phyloP scores from a whole-genome alignment of 306 rosid genomes.

The Luffa acutangula region DNA sequence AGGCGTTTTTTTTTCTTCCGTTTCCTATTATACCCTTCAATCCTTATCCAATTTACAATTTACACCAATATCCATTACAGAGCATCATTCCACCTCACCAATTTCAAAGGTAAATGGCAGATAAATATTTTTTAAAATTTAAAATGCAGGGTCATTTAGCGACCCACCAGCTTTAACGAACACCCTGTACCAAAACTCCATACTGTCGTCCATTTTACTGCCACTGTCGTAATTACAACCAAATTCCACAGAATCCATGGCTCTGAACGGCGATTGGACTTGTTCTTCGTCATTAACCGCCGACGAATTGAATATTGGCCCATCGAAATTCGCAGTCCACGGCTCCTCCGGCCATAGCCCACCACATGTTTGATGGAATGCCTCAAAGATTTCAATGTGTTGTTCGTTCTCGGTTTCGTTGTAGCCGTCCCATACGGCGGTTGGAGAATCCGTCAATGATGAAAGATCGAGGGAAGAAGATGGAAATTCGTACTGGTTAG shows the following conservation, averaged over 20 bases:
- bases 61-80: not conserved
- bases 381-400: slow-evolving; percentile 23
- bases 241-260: slow-evolving; percentile 17
- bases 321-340: slow-evolving; percentile 15
- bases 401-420: slow-evolving; percentile 27
- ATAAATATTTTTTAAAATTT: slow-evolving; percentile 1
- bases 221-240: slow-evolving; percentile 7
- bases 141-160: slow-evolving; percentile 43
- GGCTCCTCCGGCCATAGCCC: slow-evolving; percentile 61
- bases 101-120: not conserved
- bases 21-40: not conserved
- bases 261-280: slow-evolving; percentile 18
- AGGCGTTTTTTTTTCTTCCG: too few species aligned
- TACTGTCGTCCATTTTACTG: slow-evolving; percentile 34
- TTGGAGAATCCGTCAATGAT: slow-evolving; percentile 19
- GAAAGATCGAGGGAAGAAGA: slow-evolving; percentile 23
- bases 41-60: not conserved
- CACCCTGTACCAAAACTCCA: slow-evolving; percentile 81
- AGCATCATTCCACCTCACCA: not conserved
- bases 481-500: slow-evolving; percentile 22
- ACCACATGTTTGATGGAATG: slow-evolving; percentile 39
- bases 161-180: slow-evolving; percentile 45
- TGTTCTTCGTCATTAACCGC: slow-evolving; percentile 17
- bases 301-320: slow-evolving; percentile 3
- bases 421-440: slow-evolving; percentile 1